These are phyloP conservation scores for Austroboletus novae-zelandiae DNA, from an alignment of 1,284 basidiomycete genomes.

Conservation along the genomic window DNA sequence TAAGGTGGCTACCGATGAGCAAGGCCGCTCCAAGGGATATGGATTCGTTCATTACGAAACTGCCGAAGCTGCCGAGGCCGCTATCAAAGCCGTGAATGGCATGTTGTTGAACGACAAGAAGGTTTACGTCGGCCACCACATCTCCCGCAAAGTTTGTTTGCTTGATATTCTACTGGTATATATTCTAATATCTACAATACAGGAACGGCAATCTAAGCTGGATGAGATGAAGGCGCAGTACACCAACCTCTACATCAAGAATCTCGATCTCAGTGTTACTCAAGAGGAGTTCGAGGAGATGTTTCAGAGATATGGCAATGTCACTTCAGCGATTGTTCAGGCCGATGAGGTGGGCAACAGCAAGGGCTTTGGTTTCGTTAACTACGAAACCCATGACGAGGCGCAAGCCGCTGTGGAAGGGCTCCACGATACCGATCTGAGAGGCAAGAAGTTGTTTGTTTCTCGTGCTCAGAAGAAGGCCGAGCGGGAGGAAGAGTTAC, in stretches of 20 bases:
- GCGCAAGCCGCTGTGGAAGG: conserved; percentile 89
- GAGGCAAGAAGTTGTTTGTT: conserved; percentile 93
- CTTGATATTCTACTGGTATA: background rate
- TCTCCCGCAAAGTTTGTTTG: conserved; percentile 84
- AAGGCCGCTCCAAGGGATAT: conserved; percentile 92
- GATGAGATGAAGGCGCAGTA: conserved; percentile 97
- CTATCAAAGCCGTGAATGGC: conserved; percentile 98
- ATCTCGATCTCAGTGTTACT: conserved; percentile 83
- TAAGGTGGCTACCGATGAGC: conserved; percentile 97
- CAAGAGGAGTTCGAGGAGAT: conserved; percentile 88
- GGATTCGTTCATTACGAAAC: conserved; percentile 99
- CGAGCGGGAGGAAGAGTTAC: conserved; percentile 97
- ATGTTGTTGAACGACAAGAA: conserved; percentile 99
- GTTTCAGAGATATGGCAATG: conserved; percentile 78
- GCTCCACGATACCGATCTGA: conserved; percentile 86
- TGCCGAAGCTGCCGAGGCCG: conserved; percentile 91
- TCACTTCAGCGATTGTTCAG: conserved; percentile 88
- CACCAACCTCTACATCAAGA: conserved; percentile 99
- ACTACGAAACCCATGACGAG: conserved; percentile 91
- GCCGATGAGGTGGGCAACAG: conserved; percentile 85
- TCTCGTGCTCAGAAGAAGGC: conserved; percentile 98
- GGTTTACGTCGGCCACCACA: conserved; percentile 97
- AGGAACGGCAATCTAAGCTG: conserved; percentile 97
- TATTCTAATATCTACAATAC: background rate
- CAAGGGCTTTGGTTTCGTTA: conserved; percentile 99